phyloP scores from a whole-genome alignment of 805 yeast genomes.

The Zygosaccharomyces kombuchaensis region DNA sequence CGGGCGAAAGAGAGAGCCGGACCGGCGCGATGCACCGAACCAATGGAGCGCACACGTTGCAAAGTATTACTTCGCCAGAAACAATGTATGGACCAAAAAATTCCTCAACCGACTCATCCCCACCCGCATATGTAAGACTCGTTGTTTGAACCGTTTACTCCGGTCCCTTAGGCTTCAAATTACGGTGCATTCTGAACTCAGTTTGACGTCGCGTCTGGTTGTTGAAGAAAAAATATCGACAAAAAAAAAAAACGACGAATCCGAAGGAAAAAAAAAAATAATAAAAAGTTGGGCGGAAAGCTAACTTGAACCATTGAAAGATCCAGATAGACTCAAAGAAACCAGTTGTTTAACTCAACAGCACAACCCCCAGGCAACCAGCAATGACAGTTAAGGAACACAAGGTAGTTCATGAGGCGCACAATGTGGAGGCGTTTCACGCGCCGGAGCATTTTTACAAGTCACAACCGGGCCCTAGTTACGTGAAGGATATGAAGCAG shows the following conservation, averaged over 20 bases:
- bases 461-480: conserved; percentile 41
- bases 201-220: conserved; percentile 1
- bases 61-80: background rate
- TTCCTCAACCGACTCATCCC: background rate
- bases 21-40: background rate
- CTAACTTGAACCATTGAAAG: background rate
- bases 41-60: background rate
- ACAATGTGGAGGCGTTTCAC: conserved; percentile 30
- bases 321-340: background rate
- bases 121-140: too few relatives aligned
- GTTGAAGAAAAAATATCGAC: conserved; percentile 2
- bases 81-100: background rate
- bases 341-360: background rate
- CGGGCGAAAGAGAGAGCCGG: background rate
- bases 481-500: conserved; percentile 58
- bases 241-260: background rate
- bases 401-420: conserved; percentile 41
- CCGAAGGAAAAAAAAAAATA: background rate
- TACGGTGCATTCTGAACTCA: background rate
- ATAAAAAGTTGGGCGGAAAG: conserved; percentile 4
- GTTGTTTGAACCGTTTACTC: too few relatives aligned
- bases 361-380: background rate
- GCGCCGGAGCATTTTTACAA: conserved; percentile 40
- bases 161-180: background rate
- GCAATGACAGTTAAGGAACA: conserved; percentile 30